Evolutionary conservation across 371 early-diverging fungal species (phyloP), one percentile per base, ranked within the genome.

Genomic region (Lichtheimia corymbifera): DNA sequence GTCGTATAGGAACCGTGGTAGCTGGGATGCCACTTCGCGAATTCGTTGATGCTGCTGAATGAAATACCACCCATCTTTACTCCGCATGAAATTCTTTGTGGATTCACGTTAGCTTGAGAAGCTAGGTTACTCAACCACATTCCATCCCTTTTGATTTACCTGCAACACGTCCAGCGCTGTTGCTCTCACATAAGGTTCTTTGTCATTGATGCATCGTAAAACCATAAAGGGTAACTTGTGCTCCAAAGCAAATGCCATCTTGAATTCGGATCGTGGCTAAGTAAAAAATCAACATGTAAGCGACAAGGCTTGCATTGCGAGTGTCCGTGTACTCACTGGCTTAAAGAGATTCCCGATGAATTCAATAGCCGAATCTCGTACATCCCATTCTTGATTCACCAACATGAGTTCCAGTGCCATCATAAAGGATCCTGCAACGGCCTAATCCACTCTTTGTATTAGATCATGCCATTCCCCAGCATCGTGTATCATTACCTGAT

Each of bases 351-450:
- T 55, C 30, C 83, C 84, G 28, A 85, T 76, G 50, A 82, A 87
- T 57, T 79, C 76, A 44, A 87, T 62, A 9, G 72, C 76, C 1
- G 78, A 76, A 60, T 85, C 85, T 24, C 87, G 83, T 9, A 83
- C 68, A 70, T 87, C 83, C 84, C 87, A 85, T 53, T 81, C 81
- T 41, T 64, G 68, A 59, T 87, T 84, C 47, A 79, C 61, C 2
- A 82, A 63, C 54, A 81, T 84, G 4, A 75, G 47, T 2, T 60
- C 66, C 4, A 87, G 45, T 11, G 71, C 68, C 30, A 70, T 69
- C 0, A 77, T 70, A 42, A 84, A 63, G 0, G 71, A 24, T 47
- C 64, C 41, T 40, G 53, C 42, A 42, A 53, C 42, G 7, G 11
- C 30, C 62, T 41, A 24, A 28, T 5, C 3, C 11, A 6, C 17